Conservation (phyloP, 805 yeast genomes). For the Wickerhamomyces kurtzmanii region DNA sequence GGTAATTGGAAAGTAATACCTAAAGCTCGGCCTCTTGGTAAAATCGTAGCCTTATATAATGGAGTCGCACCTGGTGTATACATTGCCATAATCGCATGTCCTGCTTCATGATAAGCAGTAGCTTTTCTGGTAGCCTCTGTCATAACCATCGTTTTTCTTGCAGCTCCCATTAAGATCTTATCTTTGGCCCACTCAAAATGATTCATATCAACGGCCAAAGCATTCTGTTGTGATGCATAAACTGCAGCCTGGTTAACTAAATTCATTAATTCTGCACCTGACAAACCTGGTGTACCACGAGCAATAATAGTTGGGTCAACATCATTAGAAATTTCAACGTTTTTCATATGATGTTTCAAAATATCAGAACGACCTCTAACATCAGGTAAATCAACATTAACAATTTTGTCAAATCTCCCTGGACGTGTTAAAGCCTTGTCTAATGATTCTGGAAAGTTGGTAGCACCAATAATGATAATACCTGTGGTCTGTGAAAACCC, state of each 20-base stretch:
- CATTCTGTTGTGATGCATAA: slow-evolving; percentile 88
- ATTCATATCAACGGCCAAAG: slow-evolving; percentile 78
- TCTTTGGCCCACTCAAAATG: slow-evolving; percentile 99
- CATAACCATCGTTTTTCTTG: slow-evolving; percentile 93
- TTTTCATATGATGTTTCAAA: slow-evolving; percentile 81
- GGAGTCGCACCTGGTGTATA: slow-evolving; percentile 92
- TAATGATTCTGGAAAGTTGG: slow-evolving; percentile 93
- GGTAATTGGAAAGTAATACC: slow-evolving; percentile 98
- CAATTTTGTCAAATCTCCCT: slow-evolving; percentile 95
- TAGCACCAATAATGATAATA: slow-evolving; percentile 93
- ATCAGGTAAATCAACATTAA: slow-evolving; percentile 92
- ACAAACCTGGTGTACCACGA: slow-evolving; percentile 94
- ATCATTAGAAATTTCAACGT: slow-evolving; percentile 74
- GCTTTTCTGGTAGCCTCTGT: slow-evolving; percentile 90
- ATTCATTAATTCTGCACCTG: slow-evolving; percentile 97
- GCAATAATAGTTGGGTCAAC: slow-evolving; percentile 90
- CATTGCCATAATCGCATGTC: slow-evolving; percentile 97
- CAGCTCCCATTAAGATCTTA: slow-evolving; percentile 96
- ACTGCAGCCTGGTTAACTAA: slow-evolving; percentile 97
- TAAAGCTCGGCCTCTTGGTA: slow-evolving; percentile 93
- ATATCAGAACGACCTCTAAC: slow-evolving; percentile 96
- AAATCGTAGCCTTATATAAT: slow-evolving; percentile 89
- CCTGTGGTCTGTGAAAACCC: slow-evolving; percentile 92
- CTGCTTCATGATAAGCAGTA: slow-evolving; percentile 98
- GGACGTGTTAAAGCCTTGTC: slow-evolving; percentile 98